These are phyloP conservation scores for Nakaseomyces glabratus DNA, from an alignment of 1,139 yeast genomes.

Conservation along the genomic window DNA sequence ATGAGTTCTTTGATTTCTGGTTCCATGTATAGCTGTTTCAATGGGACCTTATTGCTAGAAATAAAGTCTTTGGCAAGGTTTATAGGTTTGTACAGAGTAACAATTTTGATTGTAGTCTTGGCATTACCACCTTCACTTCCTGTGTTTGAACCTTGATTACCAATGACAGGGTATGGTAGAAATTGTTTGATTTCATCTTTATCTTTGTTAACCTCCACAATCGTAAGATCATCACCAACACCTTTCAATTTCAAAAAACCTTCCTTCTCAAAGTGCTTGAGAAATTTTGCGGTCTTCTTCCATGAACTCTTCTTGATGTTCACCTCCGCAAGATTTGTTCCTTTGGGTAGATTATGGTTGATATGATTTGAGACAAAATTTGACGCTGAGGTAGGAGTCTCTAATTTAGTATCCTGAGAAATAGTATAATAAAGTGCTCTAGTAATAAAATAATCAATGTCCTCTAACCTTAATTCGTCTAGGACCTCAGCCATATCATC, in stretches of 20 bases:
- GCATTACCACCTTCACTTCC: slow-evolving; percentile 1
- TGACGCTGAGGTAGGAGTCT: slow-evolving; percentile 59
- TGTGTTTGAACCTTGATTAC: slow-evolving; percentile 12
- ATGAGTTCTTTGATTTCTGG: slow-evolving; percentile 46
- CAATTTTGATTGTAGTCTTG: slow-evolving; percentile 27
- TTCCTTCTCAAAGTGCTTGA: slow-evolving; percentile 76
- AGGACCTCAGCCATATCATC: slow-evolving; percentile 29
- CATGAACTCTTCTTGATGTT: slow-evolving; percentile 76
- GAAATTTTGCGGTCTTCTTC: slow-evolving; percentile 79
- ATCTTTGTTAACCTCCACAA: slow-evolving; percentile 43
- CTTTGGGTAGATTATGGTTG: slow-evolving; percentile 69
- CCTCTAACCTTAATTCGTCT: slow-evolving; percentile 46
- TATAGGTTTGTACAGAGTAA: slow-evolving; percentile 48
- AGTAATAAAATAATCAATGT: slow-evolving; percentile 69
- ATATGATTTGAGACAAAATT: slow-evolving; percentile 64
- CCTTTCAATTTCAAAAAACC: slow-evolving; percentile 63
- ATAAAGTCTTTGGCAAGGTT: slow-evolving; percentile 43
- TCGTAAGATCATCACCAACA: slow-evolving; percentile 59
- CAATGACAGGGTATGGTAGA: slow-evolving; percentile 42
- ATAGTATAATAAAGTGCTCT: slow-evolving; percentile 63
- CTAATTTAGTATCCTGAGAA: slow-evolving; percentile 43
- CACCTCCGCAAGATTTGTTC: slow-evolving; percentile 40
- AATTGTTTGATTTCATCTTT: slow-evolving; percentile 48
- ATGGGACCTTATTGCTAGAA: slow-evolving; percentile 36
- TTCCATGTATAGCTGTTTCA: slow-evolving; percentile 40